phyloP scores from a whole-genome alignment of 2,329 filamentous ascomycete genomes.

The Colletotrichum australisinense region DNA sequence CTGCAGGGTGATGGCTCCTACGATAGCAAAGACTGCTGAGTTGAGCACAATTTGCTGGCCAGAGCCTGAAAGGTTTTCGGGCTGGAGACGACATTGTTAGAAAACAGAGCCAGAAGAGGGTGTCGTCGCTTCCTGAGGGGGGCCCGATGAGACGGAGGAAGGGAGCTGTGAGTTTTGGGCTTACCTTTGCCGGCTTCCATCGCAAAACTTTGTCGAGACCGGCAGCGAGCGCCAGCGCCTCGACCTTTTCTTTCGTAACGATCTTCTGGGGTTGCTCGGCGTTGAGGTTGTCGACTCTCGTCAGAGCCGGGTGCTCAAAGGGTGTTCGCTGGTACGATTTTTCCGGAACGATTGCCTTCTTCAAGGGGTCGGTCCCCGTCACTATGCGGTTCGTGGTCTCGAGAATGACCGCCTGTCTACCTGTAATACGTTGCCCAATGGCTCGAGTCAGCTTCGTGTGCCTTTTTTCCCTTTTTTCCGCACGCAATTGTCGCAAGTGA shows the following conservation, averaged over 20 bases:
- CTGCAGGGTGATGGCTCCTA: slow-evolving; percentile 91
- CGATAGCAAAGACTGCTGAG: slow-evolving; percentile 83
- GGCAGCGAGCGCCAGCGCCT: slow-evolving; percentile 74
- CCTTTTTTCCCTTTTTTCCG: too few species aligned
- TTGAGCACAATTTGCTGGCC: slow-evolving; percentile 81
- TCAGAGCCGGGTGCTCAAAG: slow-evolving; percentile 77
- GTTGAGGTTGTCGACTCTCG: slow-evolving; percentile 79
- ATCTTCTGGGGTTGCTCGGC: slow-evolving; percentile 68
- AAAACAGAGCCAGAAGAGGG: background rate
- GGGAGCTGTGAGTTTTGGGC: slow-evolving; percentile 40
- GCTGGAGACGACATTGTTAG: slow-evolving; percentile 48
- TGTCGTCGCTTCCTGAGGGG: background rate
- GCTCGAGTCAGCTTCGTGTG: slow-evolving; percentile 15
- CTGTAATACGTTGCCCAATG: slow-evolving; percentile 35
- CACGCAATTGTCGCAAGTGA: background rate
- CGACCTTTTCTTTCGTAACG: slow-evolving; percentile 73
- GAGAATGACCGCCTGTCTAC: slow-evolving; percentile 42
- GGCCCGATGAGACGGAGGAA: background rate
- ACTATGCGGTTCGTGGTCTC: slow-evolving; percentile 64
- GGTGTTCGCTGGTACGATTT: slow-evolving; percentile 68
- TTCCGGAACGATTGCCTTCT: slow-evolving; percentile 50
- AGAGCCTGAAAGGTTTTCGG: slow-evolving; percentile 76
- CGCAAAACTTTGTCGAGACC: slow-evolving; percentile 81
- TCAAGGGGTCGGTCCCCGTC: slow-evolving; percentile 53
- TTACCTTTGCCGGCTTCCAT: slow-evolving; percentile 89